Conservation (phyloP, 257 asterid species). For the Nicotiana knightiana region DNA sequence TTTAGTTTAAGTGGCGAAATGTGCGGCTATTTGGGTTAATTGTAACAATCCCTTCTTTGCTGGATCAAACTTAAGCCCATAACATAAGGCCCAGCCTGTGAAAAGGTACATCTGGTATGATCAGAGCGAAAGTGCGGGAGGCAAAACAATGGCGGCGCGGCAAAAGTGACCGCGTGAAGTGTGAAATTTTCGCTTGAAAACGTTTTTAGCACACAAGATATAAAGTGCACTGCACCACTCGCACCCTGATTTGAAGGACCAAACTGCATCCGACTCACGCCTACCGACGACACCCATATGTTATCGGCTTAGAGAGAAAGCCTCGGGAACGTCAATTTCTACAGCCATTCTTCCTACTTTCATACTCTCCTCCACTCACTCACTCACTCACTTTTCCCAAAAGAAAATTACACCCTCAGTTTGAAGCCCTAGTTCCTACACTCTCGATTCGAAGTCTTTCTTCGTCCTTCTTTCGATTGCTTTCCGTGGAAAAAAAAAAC, state of each 20-base stretch:
- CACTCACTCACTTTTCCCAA: not conserved
- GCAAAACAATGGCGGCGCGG: constrained; percentile 9
- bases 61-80: not conserved
- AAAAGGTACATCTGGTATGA: not conserved
- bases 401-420: not conserved
- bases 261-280: not conserved
- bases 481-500: not conserved
- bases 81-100: not conserved
- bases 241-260: constrained; percentile 1
- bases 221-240: not conserved
- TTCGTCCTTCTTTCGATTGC: not conserved
- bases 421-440: not conserved
- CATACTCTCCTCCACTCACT: constrained; percentile 2
- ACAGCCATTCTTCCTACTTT: not conserved
- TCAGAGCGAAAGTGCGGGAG: not conserved
- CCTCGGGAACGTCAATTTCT: not conserved
- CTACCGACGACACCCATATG: not conserved
- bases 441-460: not conserved
- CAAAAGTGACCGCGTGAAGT: constrained; percentile 1
- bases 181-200: not conserved
- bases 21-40: no score
- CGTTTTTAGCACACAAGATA: no score
- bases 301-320: not conserved
- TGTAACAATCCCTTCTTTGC: no score
- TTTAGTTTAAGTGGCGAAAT: no score